Conservation (phyloP, 805 yeast species). For the Yarrowia sp. region DNA sequence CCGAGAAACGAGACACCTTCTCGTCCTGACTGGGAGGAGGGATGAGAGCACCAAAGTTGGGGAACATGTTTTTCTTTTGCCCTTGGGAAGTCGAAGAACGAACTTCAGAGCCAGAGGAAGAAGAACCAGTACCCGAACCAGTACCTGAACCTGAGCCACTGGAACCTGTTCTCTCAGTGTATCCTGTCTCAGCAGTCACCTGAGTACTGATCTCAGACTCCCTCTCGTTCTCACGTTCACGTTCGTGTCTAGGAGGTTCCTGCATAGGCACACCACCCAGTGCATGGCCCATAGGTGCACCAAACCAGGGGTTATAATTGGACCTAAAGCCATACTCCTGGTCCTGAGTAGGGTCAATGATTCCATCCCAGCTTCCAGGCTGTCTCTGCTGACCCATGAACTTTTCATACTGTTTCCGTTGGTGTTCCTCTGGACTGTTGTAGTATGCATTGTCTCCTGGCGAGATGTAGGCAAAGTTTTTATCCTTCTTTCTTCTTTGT, state of each 20-base stretch:
- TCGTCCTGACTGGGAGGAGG: constrained; percentile 30
- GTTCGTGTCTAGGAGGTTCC: not conserved
- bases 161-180: constrained; percentile 8
- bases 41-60: constrained; percentile 28
- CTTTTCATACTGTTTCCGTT: constrained; percentile 25
- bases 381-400: constrained; percentile 2
- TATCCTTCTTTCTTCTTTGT: constrained; percentile 5
- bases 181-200: not conserved
- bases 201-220: constrained; percentile 2
- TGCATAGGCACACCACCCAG: constrained; percentile 27
- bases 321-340: constrained; percentile 23
- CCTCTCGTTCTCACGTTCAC: not conserved
- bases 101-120: not conserved
- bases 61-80: constrained; percentile 1
- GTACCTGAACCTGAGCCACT: constrained; percentile 11
- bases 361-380: constrained; percentile 37
- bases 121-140: constrained; percentile 6
- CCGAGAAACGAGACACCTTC: constrained; percentile 25
- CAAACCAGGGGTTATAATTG: constrained; percentile 29
- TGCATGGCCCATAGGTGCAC: constrained; percentile 19
- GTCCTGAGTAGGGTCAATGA: constrained; percentile 36
- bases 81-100: not conserved
- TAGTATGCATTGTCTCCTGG: constrained; percentile 30
- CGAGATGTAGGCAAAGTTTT: constrained; percentile 30
- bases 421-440: constrained; percentile 28